These are phyloP conservation scores for Flueggea neowawraea DNA, from an alignment of 441 rosid genomes.

Conservation along the genomic window DNA sequence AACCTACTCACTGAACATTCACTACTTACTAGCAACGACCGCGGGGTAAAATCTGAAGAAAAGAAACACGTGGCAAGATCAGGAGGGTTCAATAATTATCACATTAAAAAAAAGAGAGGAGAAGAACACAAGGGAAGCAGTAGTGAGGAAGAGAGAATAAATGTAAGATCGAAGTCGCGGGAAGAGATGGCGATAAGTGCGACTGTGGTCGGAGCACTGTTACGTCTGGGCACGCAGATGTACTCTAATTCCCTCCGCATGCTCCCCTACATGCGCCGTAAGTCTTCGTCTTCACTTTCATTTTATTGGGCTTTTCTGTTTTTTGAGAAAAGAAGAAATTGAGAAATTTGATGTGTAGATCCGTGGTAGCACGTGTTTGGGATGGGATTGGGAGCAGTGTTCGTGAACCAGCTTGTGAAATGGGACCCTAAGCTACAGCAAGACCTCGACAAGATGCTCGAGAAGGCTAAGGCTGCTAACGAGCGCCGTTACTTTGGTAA, in stretches of 20 bases:
- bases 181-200: conserved; percentile 66
- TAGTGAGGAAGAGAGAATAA: too few species aligned
- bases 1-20: too few species aligned
- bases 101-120: too few species aligned
- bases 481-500: conserved; percentile 95
- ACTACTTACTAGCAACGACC: too few species aligned
- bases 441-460: conserved; percentile 89
- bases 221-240: conserved; percentile 96
- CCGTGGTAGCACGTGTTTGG: conserved; percentile 94
- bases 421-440: conserved; percentile 81
- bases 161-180: too few species aligned
- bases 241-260: conserved; percentile 93
- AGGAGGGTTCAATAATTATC: too few species aligned
- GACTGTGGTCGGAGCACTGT: conserved; percentile 71
- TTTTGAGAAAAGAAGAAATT: too few species aligned
- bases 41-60: too few species aligned
- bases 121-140: too few species aligned
- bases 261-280: conserved; percentile 99
- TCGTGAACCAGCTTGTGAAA: conserved; percentile 80
- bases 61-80: too few species aligned
- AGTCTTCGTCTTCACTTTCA: conserved; percentile 3
- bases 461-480: conserved; percentile 87
- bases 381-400: conserved; percentile 90
- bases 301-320: not conserved
- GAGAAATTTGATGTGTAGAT: conserved; percentile 36